Evolutionary conservation across 352 stramenopile species (phyloP), one percentile per base, ranked within the genome.

Genomic region (Pythium plurisporium): DNA sequence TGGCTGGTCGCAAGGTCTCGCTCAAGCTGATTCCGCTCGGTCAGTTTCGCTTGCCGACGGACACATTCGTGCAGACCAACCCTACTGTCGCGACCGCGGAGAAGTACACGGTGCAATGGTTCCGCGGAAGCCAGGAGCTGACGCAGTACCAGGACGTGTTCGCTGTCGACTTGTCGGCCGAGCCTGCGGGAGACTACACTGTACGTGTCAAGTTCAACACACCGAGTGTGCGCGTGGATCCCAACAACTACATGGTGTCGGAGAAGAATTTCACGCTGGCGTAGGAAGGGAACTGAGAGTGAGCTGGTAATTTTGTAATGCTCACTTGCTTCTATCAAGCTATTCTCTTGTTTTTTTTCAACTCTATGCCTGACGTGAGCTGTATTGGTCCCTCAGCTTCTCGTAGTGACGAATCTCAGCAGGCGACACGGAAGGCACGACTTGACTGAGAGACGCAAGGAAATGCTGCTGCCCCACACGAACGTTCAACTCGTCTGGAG

Each of bases 341-440:
- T 42, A n/a, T 2, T 42, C 17, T 46, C 15, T 46, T 43, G 19
- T 44, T 25, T 14, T 44, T 44, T 2, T 29, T 31, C 22, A 11
- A 25, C 7, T 23, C 37, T 20, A 6, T 27, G 40, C 36, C 69
- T 87, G 68, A 20, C 69, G 79, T 8, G 77, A 90, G 55, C 77
- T 95, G 68, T 92, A 96, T 73, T 96, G 81, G 42, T 81, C 62
- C 44, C 87, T 86, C 30, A 96, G 72, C 23, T 79, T 82, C 56
- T 96, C 88, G 65, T 96, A 96, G 58, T 96, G 88, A 36, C 67
- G 58, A 37, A 96, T 76, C 66, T 96, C 88, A 8, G 85, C 82
- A 3, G 78, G 67, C 8, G 86, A 95, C 23, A 96, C 88, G 1
- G 88, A 96, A 53, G 88, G 86, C 53, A 87, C 72, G 2, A 96